Evolutionary conservation across 169 alveolate genomes (phyloP).

Genomic region (Neospora caninum): DNA sequence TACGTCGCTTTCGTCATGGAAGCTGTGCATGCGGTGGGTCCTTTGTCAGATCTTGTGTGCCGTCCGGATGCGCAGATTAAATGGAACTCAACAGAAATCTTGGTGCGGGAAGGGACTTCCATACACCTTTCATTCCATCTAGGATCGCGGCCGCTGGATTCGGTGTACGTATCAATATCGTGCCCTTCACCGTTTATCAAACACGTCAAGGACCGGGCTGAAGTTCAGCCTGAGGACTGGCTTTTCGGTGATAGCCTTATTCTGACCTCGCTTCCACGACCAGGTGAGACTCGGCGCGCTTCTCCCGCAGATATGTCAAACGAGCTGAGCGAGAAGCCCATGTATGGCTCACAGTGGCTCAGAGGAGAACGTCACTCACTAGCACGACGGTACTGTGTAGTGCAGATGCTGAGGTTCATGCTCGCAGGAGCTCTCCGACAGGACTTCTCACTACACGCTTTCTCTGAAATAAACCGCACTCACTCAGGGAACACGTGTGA

Average conservation of each 20-base stretch:
- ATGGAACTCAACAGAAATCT: background rate
- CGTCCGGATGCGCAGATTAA: background rate
- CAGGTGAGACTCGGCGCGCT: background rate
- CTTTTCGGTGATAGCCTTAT: background rate
- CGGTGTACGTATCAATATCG: background rate
- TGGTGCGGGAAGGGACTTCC: background rate
- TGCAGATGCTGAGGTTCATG: too few relatives aligned
- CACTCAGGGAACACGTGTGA: too few relatives aligned
- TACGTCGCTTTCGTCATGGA: too few relatives aligned
- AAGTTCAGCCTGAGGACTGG: background rate
- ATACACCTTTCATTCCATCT: background rate
- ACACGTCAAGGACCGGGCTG: background rate
- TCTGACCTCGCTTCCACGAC: background rate
- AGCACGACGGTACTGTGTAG: too few relatives aligned
- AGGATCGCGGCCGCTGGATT: background rate
- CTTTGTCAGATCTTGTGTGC: too few relatives aligned
- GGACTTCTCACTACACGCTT: too few relatives aligned
- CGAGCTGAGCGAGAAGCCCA: background rate
- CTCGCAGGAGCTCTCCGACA: too few relatives aligned
- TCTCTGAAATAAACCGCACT: too few relatives aligned
- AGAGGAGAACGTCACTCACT: too few relatives aligned
- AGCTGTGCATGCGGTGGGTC: too few relatives aligned
- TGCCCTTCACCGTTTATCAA: background rate
- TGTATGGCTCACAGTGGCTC: too few relatives aligned
- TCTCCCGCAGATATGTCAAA: background rate